A percentile compares a stretch with the other conserved stretches of the same genome.
phyloP scores from a whole-genome alignment of 495 filamentous ascomycete species.

The Neurospora sp. region DNA sequence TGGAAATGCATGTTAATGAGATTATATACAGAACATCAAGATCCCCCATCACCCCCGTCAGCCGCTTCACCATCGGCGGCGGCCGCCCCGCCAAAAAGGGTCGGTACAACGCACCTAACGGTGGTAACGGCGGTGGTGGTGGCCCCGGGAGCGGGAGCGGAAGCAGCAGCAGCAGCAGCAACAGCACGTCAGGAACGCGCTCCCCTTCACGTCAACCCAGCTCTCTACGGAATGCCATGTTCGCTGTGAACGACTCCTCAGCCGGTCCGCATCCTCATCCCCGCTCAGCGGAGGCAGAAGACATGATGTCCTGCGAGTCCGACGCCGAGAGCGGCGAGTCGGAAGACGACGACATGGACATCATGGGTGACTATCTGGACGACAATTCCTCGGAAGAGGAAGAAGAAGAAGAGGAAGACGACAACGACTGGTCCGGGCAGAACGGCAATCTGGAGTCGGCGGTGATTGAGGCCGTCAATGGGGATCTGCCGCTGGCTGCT shows the following conservation, averaged over 20 bases:
- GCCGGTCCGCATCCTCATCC: not conserved
- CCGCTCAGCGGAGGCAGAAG: not conserved
- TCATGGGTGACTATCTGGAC: constrained; percentile 4
- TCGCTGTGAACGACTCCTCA: not conserved
- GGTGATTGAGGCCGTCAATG: constrained; percentile 15
- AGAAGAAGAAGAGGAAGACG: constrained; percentile 5
- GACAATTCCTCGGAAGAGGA: constrained; percentile 6
- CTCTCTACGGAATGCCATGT: constrained; percentile 9
- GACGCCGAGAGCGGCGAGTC: not conserved
- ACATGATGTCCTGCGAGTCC: not conserved
- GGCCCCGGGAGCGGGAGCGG: not conserved
- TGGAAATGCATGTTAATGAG: no score
- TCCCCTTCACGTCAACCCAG: constrained; percentile 9
- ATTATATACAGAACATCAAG: not conserved
- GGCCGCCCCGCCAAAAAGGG: constrained; percentile 3
- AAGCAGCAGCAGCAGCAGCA: not conserved
- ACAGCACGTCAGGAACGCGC: not conserved
- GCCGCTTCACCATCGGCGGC: constrained; percentile 4
- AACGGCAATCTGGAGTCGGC: constrained; percentile 15
- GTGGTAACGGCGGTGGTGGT: not conserved
- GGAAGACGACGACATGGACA: constrained; percentile 7
- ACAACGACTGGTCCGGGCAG: constrained; percentile 19
- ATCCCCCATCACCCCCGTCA: constrained; percentile 1
- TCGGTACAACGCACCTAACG: not conserved
- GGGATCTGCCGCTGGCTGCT: constrained; percentile 12